Evolutionary conservation across 164 flowering plant genomes (phyloP), one percentile per base, ranked within the genome.

Genomic region (Cinnamomum chago): DNA sequence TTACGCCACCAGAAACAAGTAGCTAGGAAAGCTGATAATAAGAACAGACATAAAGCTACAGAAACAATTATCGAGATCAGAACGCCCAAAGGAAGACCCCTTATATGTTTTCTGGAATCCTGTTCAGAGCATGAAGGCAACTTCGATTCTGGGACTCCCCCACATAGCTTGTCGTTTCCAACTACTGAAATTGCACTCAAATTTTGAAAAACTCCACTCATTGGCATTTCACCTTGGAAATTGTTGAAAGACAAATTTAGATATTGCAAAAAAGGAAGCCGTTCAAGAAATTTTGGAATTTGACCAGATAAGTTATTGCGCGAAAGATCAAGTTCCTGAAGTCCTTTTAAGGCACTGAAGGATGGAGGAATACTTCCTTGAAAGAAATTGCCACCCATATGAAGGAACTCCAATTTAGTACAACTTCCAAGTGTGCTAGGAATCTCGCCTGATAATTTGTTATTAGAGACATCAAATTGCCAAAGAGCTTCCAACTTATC

Each of bases 151-250:
- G 60, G 23, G 14, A 77, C 67, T 1, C 75, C 72, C 9, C 79
- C 75, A 67, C 79, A 72, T 5, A 72, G 58, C 47, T 67, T 50
- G 6, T 28, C 70, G 20, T 77, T 77, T 58, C 67, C 72, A 3
- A 35, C 13, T 0, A 77, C 28, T 18, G 66, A 72, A 40, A 68
- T 52, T 72, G 24, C 52, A 77, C 79, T 73, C 2, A n/a, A 23
- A 70, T 77, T 73, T 62, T 25, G 28, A 27, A 77, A 77, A 28
- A 77, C 51, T 47, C 76, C 76, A 1, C 50, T 58, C 7, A 28
- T 28, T 40, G 76, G 79, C 58, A 77, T 62, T 18, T 69, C 70
- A 66, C 79, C 76, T 62, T 77, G 55, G 3, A 73, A 33, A 17
- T 69, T 1, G 23, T 77, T 77, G 55, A 50, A 73, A 14, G 76